Conservation (phyloP, 345 rosid genomes). For the Linum trigynum region DNA sequence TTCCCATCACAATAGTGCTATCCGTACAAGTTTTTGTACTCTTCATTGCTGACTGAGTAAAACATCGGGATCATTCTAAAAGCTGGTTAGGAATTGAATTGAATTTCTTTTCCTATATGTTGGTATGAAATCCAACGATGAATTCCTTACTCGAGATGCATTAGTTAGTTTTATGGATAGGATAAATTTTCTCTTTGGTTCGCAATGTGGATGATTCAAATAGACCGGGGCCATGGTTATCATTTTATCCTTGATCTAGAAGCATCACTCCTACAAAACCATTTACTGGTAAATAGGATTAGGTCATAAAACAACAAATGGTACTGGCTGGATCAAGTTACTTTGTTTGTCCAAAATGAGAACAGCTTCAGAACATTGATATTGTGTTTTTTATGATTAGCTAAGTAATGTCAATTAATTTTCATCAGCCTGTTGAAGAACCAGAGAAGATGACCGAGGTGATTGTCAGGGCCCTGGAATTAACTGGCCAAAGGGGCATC, state of each 20-base stretch:
- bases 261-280: neutral
- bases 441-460: constrained; percentile 52
- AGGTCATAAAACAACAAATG: neutral
- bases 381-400: neutral
- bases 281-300: neutral
- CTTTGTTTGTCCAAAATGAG: neutral
- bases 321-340: neutral
- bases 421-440: constrained; percentile 50
- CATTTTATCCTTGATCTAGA: neutral
- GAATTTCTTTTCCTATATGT: neutral
- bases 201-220: neutral
- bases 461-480: constrained; percentile 42
- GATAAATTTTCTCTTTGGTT: neutral
- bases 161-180: neutral
- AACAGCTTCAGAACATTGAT: neutral
- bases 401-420: constrained; percentile 4
- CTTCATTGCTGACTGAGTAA: too few species aligned
- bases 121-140: too few species aligned
- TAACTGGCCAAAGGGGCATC: constrained; percentile 55
- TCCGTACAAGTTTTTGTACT: neutral
- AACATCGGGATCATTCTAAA: neutral
- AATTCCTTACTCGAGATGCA: neutral
- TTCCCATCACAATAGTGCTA: neutral
- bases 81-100: neutral
- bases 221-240: neutral